Percentiles rank a stretch among this genome's conserved stretches.
Conservation (phyloP, 306 rosid genomes). For the Prunus persica region Prunus_persica_NCBIv2 NC_034013.1:15278501-15279000, state of each 20-base stretch:
- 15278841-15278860: conserved; percentile 85
- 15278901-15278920: conserved; percentile 88
- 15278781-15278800: conserved; percentile 33
- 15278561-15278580: conserved; percentile 51
- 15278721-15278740: conserved; percentile 75
- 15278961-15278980: conserved; percentile 91
- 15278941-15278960: conserved; percentile 90
- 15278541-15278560: conserved; percentile 55
- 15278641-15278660: conserved; percentile 58
- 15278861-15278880: conserved; percentile 90
- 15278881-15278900: conserved; percentile 86
- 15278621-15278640: conserved; percentile 24
- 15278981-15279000: conserved; percentile 90
- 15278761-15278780: conserved; percentile 34
- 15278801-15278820: conserved; percentile 36
- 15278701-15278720: conserved; percentile 84
- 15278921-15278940: conserved; percentile 86
- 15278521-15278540: conserved; percentile 49
- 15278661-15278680: conserved; percentile 51
- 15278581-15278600: conserved; percentile 58
- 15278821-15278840: conserved; percentile 64
- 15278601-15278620: conserved; percentile 18
- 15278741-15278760: conserved; percentile 80
- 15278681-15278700: conserved; percentile 37
- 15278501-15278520: conserved; percentile 50